phyloP scores from a whole-genome alignment of 805 yeast species.

The Candida sphagnicola region DNA sequence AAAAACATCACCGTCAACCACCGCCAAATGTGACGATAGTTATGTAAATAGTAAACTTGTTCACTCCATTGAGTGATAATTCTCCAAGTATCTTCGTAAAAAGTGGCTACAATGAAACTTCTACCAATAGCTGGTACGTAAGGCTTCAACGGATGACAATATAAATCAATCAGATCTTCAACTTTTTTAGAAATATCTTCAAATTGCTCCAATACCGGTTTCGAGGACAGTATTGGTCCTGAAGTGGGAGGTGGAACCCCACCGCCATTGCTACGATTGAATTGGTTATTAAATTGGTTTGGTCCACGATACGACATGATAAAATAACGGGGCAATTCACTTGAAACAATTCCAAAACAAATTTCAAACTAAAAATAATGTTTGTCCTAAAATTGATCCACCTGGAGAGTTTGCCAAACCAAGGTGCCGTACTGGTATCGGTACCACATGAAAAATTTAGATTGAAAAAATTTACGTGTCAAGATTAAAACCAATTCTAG shows the following conservation, averaged over 20 bases:
- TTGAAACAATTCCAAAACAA: no score
- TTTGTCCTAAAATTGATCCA: neutral
- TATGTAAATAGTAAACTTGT: conserved; percentile 80
- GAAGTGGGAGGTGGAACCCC: conserved; percentile 19
- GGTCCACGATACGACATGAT: conserved; percentile 43
- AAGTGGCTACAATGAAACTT: conserved; percentile 87
- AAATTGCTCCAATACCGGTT: conserved; percentile 33
- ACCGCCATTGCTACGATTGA: conserved; percentile 13
- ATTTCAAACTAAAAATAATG: neutral
- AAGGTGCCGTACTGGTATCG: neutral
- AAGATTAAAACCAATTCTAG: no score
- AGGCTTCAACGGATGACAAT: conserved; percentile 55
- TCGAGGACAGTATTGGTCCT: conserved; percentile 28
- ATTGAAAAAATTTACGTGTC: no score
- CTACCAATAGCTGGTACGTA: conserved; percentile 87
- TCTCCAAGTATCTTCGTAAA: conserved; percentile 83
- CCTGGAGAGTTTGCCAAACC: neutral
- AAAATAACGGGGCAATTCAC: neutral
- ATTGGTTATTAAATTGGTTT: conserved; percentile 39
- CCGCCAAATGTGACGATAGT: conserved; percentile 74
- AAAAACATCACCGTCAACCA: conserved; percentile 75
- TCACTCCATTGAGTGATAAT: conserved; percentile 86
- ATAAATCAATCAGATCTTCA: conserved; percentile 51
- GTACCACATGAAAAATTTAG: no score
- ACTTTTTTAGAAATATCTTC: conserved; percentile 50